Percentiles rank a stretch among this genome's conserved stretches.
phyloP scores from a whole-genome alignment of 352 stramenopile species.

The Salisapilia sapeloensis region DNA sequence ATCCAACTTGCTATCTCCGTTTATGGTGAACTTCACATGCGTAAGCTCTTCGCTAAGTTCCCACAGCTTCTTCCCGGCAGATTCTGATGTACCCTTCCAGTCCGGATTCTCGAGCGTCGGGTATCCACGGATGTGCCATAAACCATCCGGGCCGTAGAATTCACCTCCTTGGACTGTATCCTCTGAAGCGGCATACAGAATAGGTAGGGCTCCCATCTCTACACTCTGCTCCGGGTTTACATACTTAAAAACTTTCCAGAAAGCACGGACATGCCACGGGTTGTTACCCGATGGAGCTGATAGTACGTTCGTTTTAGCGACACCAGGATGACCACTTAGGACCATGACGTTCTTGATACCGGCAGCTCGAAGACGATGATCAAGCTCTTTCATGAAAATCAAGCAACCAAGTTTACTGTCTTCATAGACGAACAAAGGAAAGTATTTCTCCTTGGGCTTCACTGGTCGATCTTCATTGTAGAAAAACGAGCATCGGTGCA shows the following conservation, averaged over 20 bases:
- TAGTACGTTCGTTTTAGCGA: constrained; percentile 33
- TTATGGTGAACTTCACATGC: constrained; percentile 3
- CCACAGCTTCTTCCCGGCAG: constrained; percentile 4
- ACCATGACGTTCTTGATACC: constrained; percentile 19
- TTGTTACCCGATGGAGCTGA: constrained; percentile 15
- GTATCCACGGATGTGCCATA: constrained; percentile 19
- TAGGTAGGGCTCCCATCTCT: constrained; percentile 23
- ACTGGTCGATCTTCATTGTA: constrained; percentile 2
- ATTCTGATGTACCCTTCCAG: constrained; percentile 6
- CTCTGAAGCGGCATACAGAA: constrained; percentile 28
- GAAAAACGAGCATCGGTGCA: constrained; percentile 7
- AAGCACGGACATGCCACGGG: constrained; percentile 2
- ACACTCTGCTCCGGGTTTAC: constrained; percentile 22
- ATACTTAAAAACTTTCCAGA: neutral
- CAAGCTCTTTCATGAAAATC: constrained; percentile 46
- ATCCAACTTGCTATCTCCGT: neutral
- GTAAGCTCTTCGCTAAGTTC: constrained; percentile 7
- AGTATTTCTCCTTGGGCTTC: constrained; percentile 1
- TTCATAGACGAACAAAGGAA: constrained; percentile 20
- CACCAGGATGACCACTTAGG: constrained; percentile 31
- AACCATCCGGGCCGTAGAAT: constrained; percentile 31
- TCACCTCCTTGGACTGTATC: constrained; percentile 20
- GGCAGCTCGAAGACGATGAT: constrained; percentile 13
- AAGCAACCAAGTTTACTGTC: constrained; percentile 39
- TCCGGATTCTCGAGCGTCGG: constrained; percentile 18